phyloP scores from a whole-genome alignment of 768 basidiomycete genomes.

The Amanita inopinata region DNA sequence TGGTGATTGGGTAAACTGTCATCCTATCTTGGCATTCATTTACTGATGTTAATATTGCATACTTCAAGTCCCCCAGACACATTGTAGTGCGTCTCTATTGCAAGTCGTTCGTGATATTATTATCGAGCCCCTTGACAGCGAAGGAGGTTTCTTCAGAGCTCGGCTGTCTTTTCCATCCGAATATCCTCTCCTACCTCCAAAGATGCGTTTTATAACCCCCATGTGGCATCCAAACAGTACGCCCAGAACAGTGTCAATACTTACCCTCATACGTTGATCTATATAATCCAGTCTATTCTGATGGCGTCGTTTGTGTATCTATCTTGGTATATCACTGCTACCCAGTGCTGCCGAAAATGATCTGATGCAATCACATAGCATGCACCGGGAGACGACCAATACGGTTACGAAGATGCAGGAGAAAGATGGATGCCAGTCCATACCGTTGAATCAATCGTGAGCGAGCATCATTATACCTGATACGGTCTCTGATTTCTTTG shows the following conservation, averaged over 20 bases:
- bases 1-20: constrained; percentile 91
- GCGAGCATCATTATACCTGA: constrained; percentile 17
- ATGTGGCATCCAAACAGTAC: constrained; percentile 98
- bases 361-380: constrained; percentile 41
- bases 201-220: constrained; percentile 91
- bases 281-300: constrained; percentile 70
- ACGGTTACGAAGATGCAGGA: constrained; percentile 92
- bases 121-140: constrained; percentile 37
- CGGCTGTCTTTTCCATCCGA: constrained; percentile 82
- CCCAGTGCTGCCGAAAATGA: not conserved
- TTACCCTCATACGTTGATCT: constrained; percentile 9
- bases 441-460: constrained; percentile 91
- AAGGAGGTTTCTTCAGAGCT: constrained; percentile 95
- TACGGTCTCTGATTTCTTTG: constrained; percentile 6
- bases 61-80: constrained; percentile 76
- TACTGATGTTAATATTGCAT: constrained; percentile 13
- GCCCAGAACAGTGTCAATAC: constrained; percentile 17
- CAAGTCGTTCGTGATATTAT: not conserved
- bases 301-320: constrained; percentile 92
- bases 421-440: constrained; percentile 99
- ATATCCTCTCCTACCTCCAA: constrained; percentile 85
- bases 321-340: constrained; percentile 50
- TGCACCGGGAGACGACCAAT: constrained; percentile 92
- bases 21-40: constrained; percentile 12
- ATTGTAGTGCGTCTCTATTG: constrained; percentile 57